These are phyloP conservation scores for Trichophyton simii DNA, from an alignment of 2,329 filamentous ascomycete genomes.

Conservation along the genomic window DNA sequence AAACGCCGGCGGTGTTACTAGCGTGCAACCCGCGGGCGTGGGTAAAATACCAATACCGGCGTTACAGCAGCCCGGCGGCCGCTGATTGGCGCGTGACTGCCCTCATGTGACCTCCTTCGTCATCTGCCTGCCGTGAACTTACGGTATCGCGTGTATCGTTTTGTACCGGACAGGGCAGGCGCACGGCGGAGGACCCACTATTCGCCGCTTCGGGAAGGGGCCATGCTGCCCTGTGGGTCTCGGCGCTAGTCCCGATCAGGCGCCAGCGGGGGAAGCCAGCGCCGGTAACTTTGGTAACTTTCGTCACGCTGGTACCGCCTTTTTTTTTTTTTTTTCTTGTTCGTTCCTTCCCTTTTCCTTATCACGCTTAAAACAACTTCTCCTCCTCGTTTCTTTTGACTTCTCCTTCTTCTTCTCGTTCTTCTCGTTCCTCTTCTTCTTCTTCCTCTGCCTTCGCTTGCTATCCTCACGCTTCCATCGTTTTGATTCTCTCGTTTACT, in stretches of 20 bases:
- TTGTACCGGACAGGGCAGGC: neutral
- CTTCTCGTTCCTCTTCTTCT: constrained; percentile 7
- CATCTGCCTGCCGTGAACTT: neutral
- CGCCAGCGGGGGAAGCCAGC: neutral
- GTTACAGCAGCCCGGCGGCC: neutral
- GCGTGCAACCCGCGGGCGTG: neutral
- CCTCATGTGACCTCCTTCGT: neutral
- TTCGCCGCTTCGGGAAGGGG: constrained; percentile 1
- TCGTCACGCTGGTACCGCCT: neutral
- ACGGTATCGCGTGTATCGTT: neutral
- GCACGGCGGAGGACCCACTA: constrained; percentile 1
- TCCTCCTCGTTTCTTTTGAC: neutral
- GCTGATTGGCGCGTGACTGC: neutral
- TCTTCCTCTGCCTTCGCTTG: constrained; percentile 17
- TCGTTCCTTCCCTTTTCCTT: neutral
- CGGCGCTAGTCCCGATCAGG: neutral
- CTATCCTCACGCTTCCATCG: constrained; percentile 6
- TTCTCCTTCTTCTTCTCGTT: neutral
- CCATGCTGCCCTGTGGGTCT: neutral
- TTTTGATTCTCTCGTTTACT: constrained; percentile 5
- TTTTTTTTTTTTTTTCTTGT: neutral
- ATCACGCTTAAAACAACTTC: neutral
- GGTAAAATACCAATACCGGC: neutral
- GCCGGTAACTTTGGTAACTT: constrained; percentile 1
- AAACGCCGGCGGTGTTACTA: constrained; percentile 3